Conservation (phyloP, 1,284 basidiomycete species). For the Moniliophthora roreri region DNA sequence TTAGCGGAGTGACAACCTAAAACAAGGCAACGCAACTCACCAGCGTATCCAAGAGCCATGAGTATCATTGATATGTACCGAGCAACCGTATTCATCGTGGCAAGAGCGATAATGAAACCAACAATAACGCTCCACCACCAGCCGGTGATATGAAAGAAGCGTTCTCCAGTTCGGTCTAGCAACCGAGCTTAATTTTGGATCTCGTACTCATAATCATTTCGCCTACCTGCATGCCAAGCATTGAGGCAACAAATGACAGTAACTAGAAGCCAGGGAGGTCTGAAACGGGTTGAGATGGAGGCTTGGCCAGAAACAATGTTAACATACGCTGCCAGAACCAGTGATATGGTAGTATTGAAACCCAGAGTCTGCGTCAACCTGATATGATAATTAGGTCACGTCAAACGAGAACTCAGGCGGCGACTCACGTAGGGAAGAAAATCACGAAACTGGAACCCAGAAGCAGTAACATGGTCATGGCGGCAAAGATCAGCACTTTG, state of each 20-base stretch:
- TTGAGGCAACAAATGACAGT: constrained; percentile 55
- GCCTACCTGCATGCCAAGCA: constrained; percentile 69
- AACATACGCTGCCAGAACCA: constrained; percentile 63
- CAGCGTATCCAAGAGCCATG: constrained; percentile 57
- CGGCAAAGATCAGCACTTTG: constrained; percentile 58
- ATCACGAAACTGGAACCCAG: constrained; percentile 70
- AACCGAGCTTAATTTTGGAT: too few species aligned
- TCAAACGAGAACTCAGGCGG: not conserved
- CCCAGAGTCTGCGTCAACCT: constrained; percentile 68
- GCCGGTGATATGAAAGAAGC: constrained; percentile 64
- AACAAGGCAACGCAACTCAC: constrained; percentile 33
- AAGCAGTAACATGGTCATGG: constrained; percentile 51
- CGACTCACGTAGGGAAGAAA: constrained; percentile 71
- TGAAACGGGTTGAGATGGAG: constrained; percentile 24
- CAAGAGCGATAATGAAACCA: constrained; percentile 62
- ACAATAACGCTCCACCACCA: constrained; percentile 64
- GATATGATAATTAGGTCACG: not conserved
- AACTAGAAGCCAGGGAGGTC: constrained; percentile 65
- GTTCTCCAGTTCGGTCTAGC: constrained; percentile 59
- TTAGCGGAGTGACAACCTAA: not conserved
- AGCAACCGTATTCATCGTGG: constrained; percentile 51
- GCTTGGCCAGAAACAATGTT: not conserved
- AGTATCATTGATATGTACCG: constrained; percentile 68
- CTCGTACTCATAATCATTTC: too few species aligned
- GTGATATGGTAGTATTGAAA: constrained; percentile 56